Percentiles rank a stretch among this genome's conserved stretches.
phyloP scores from a whole-genome alignment of 495 filamentous ascomycete genomes.

The Collariella sp. region DNA sequence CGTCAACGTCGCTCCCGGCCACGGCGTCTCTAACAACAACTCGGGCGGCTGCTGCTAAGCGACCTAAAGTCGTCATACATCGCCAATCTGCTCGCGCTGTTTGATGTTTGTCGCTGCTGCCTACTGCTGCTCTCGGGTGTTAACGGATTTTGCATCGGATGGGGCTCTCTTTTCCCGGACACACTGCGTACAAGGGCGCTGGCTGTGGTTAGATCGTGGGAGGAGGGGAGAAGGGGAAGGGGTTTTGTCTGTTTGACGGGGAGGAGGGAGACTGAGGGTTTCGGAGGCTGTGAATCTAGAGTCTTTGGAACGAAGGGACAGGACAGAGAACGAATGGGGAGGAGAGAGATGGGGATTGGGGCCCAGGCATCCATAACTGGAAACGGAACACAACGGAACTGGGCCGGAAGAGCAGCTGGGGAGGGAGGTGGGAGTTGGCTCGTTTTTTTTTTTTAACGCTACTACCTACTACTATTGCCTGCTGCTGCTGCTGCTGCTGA shows the following conservation, averaged over 20 bases:
- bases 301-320: background rate
- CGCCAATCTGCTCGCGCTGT: background rate
- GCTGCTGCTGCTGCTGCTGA: no score
- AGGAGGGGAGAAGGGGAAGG: no score
- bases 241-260: background rate
- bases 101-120: constrained; percentile 13
- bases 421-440: constrained; percentile 9
- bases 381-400: constrained; percentile 6
- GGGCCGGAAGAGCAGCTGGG: no score
- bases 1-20: constrained; percentile 87
- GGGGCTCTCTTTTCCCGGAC: constrained; percentile 7
- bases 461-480: background rate
- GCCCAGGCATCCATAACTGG: background rate
- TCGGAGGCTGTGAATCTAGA: background rate
- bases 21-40: constrained; percentile 86
- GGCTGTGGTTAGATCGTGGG: constrained; percentile 18
- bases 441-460: constrained; percentile 7
- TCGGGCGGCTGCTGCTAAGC: constrained; percentile 90
- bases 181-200: constrained; percentile 1
- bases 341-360: background rate
- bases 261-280: background rate
- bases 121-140: constrained; percentile 26
- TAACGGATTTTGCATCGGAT: constrained; percentile 24
- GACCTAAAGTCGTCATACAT: no score
- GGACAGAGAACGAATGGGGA: background rate